A percentile compares a stretch with the other conserved stretches of the same genome.
Evolutionary conservation across 1,139 yeast genomes (phyloP).

Genomic region (Magnusiomyces tetraspermus): DNA sequence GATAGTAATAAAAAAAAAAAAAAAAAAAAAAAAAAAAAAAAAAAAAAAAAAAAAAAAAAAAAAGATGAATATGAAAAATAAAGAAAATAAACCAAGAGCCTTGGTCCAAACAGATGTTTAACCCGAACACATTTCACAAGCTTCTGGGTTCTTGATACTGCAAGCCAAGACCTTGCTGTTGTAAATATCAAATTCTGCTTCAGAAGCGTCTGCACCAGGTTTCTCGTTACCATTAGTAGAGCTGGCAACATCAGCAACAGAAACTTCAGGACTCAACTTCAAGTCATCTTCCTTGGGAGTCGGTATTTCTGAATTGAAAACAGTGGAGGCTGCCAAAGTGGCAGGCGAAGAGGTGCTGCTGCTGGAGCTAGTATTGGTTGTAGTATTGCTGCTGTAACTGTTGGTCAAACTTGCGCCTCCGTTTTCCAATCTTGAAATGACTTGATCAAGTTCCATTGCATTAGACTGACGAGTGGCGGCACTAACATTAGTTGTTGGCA

Average conservation of each 20-base stretch:
- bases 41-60: background rate
- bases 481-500: background rate
- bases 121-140: slow-evolving; percentile 99
- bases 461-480: background rate
- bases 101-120: slow-evolving; percentile 28
- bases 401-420: too few species aligned
- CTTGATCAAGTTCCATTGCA: background rate
- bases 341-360: background rate
- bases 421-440: background rate
- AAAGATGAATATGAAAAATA: background rate
- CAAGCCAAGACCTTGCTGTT: slow-evolving; percentile 92
- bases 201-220: slow-evolving; percentile 20
- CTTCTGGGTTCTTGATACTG: slow-evolving; percentile 92
- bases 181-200: slow-evolving; percentile 53
- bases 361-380: too few species aligned
- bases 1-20: slow-evolving; percentile 1
- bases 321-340: slow-evolving; percentile 12
- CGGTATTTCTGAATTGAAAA: slow-evolving; percentile 3
- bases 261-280: slow-evolving; percentile 14
- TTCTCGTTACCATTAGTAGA: too few species aligned
- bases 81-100: background rate
- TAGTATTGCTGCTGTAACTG: too few species aligned
- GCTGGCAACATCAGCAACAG: slow-evolving; percentile 16
- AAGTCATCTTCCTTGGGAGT: background rate
- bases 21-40: slow-evolving; percentile 1